These are phyloP conservation scores for Epichloe gansuensis DNA, from an alignment of 2,329 filamentous ascomycete species.

Conservation along the genomic window DNA sequence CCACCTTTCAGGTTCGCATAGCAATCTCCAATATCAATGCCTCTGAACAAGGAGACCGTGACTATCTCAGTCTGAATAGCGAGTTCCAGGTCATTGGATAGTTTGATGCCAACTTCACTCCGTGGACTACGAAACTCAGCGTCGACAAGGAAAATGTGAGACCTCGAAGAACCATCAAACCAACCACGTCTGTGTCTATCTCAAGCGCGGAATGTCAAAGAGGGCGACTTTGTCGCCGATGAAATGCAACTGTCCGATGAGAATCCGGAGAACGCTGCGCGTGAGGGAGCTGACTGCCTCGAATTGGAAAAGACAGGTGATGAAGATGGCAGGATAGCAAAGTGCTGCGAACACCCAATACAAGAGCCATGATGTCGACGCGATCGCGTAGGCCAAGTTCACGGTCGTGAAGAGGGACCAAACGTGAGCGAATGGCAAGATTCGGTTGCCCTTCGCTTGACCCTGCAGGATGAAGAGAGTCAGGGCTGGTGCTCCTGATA, in stretches of 20 bases:
- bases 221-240: slow-evolving; percentile 6
- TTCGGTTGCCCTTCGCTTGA: background rate
- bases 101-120: slow-evolving; percentile 4
- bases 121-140: slow-evolving; percentile 5
- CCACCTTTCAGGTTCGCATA: slow-evolving; percentile 5
- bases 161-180: slow-evolving; percentile 3
- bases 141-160: slow-evolving; percentile 4
- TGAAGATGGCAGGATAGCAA: slow-evolving; percentile 4
- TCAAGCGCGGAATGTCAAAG: slow-evolving; percentile 5
- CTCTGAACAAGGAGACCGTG: slow-evolving; percentile 3
- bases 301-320: slow-evolving; percentile 3
- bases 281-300: background rate
- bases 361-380: slow-evolving; percentile 5
- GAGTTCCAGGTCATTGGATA: slow-evolving; percentile 3
- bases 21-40: slow-evolving; percentile 4
- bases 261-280: slow-evolving; percentile 1
- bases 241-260: slow-evolving; percentile 4
- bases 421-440: slow-evolving; percentile 1
- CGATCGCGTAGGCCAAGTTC: slow-evolving; percentile 3
- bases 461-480: slow-evolving; percentile 3
- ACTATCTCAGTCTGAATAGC: slow-evolving; percentile 4
- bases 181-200: slow-evolving; percentile 5
- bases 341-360: slow-evolving; percentile 2
- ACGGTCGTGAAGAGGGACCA: slow-evolving; percentile 4
- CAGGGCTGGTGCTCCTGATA: slow-evolving; percentile 1